These are phyloP conservation scores for Talaromyces borbonicus DNA, from an alignment of 495 filamentous ascomycete species.

Conservation along the genomic window DNA sequence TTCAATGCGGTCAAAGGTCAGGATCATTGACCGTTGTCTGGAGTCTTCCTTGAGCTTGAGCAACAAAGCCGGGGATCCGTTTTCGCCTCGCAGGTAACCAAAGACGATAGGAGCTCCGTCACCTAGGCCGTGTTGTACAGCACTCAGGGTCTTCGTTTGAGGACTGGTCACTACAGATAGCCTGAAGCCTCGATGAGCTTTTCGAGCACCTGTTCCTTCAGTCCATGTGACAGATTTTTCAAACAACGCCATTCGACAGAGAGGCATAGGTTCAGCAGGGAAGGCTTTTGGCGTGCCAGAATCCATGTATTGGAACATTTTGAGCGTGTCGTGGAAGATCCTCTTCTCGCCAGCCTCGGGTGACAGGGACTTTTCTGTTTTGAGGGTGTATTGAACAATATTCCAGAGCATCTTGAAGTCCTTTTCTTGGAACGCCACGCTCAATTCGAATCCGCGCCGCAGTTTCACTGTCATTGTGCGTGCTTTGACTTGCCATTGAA, in stretches of 20 bases:
- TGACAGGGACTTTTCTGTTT: constrained; percentile 58
- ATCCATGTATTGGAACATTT: constrained; percentile 68
- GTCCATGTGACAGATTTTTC: constrained; percentile 51
- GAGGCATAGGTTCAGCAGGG: constrained; percentile 57
- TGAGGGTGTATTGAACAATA: constrained; percentile 70
- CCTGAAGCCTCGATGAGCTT: constrained; percentile 65
- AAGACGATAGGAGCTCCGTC: constrained; percentile 58
- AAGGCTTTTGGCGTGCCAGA: constrained; percentile 55
- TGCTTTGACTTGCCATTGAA: constrained; percentile 60
- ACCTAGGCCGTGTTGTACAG: constrained; percentile 53
- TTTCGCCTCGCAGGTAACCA: constrained; percentile 57
- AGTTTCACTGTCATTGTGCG: constrained; percentile 54
- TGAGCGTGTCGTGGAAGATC: constrained; percentile 53
- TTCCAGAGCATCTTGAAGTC: constrained; percentile 70
- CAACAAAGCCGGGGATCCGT: constrained; percentile 54
- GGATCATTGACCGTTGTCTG: constrained; percentile 52
- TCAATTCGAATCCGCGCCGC: constrained; percentile 57
- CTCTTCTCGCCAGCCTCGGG: constrained; percentile 53
- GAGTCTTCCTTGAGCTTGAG: constrained; percentile 61
- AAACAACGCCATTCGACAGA: constrained; percentile 62
- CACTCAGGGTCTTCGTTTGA: constrained; percentile 63
- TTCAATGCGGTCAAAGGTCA: constrained; percentile 61
- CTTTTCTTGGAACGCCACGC: constrained; percentile 56
- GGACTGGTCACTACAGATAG: constrained; percentile 65
- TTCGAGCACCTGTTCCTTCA: constrained; percentile 57